Conservation (phyloP, 345 rosid species). For the Hibiscus syriacus region DNA sequence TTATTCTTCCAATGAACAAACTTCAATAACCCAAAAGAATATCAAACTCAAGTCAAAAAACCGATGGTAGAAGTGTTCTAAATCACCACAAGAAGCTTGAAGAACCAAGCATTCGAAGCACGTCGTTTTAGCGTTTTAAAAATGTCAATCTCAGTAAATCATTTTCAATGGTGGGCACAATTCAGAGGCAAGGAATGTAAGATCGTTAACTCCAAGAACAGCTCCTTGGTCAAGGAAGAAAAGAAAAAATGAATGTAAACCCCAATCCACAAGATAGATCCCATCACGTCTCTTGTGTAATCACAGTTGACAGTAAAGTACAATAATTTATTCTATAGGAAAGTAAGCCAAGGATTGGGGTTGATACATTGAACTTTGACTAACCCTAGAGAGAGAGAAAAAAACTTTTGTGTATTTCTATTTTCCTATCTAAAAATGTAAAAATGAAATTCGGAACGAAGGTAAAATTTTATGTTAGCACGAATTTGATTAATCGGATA, state of each 20-base stretch:
- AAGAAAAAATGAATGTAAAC: constrained; percentile 1
- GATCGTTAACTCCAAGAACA: neutral
- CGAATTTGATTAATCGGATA: neutral
- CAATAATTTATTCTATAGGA: neutral
- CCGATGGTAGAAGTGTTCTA: neutral
- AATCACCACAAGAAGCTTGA: neutral
- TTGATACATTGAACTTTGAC: neutral
- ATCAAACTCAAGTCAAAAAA: neutral
- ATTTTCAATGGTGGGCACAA: constrained; percentile 19
- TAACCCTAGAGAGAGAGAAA: neutral
- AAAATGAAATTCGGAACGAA: too few species aligned
- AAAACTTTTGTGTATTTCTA: neutral
- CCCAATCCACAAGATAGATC: neutral
- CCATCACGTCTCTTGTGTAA: neutral
- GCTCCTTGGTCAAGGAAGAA: neutral
- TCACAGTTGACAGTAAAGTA: constrained; percentile 20
- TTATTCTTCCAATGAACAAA: too few species aligned
- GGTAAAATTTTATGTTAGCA: too few species aligned
- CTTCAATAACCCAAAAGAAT: neutral
- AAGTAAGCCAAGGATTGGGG: neutral
- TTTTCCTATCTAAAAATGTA: too few species aligned
- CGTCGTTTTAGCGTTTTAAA: neutral
- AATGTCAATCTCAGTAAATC: constrained; percentile 8
- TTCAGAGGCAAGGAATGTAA: neutral
- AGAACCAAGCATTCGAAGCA: neutral